Conservation (phyloP, 257 asterid genomes). For the Apocynum venetum region DNA sequence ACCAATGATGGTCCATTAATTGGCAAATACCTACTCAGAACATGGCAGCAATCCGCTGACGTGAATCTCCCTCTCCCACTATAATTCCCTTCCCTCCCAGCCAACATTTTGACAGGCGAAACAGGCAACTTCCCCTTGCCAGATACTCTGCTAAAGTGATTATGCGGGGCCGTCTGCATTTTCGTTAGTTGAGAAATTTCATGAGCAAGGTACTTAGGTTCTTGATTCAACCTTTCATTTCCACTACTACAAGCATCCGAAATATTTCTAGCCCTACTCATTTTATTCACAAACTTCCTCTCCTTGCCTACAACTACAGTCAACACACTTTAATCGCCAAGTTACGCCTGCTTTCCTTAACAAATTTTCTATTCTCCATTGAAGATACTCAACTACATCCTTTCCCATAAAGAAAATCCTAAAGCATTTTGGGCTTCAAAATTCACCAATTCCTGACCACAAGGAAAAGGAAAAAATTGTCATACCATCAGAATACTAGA, state of each 20-base stretch:
- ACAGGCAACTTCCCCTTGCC: slow-evolving; percentile 45
- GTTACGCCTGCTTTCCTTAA: neutral
- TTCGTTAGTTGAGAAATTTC: slow-evolving; percentile 64
- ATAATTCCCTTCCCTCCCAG: slow-evolving; percentile 72
- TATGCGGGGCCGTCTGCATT: slow-evolving; percentile 47
- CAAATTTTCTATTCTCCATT: neutral
- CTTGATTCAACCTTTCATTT: slow-evolving; percentile 19
- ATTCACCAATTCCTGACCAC: slow-evolving; percentile 3
- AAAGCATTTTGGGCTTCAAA: neutral
- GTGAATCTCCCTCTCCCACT: slow-evolving; percentile 83
- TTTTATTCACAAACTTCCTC: slow-evolving; percentile 17
- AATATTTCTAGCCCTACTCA: slow-evolving; percentile 54
- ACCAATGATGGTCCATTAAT: slow-evolving; percentile 49
- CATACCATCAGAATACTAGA: neutral
- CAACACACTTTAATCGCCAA: neutral
- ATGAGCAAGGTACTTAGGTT: slow-evolving; percentile 31
- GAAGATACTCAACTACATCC: neutral
- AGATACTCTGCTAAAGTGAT: slow-evolving; percentile 28
- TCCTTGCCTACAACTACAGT: neutral
- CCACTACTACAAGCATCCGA: slow-evolving; percentile 26
- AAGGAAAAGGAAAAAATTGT: neutral
- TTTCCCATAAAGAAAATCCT: neutral
- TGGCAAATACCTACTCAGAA: slow-evolving; percentile 74
- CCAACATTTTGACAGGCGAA: slow-evolving; percentile 77
- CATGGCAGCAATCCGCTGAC: slow-evolving; percentile 70